Evolutionary conservation across 2,329 filamentous ascomycete species (phyloP), one percentile per base, ranked within the genome.

Genomic region (Colletotrichum salicis): DNA sequence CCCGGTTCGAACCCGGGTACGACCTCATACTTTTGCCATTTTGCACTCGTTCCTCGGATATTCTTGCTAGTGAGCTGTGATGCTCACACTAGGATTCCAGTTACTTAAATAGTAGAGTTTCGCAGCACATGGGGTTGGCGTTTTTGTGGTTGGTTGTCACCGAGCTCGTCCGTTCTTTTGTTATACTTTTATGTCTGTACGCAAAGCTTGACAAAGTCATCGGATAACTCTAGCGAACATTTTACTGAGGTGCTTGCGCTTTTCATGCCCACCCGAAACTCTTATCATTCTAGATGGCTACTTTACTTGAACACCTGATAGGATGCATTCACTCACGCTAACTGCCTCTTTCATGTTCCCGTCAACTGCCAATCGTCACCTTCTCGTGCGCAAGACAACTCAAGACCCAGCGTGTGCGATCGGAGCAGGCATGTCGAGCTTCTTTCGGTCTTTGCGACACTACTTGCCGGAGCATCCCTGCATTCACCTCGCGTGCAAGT

Each of bases 1-100:
- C 70, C 70, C 70, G 70, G 70, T 71, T 71, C 70, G 70, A 71
- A 69, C 70, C 70, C 70, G 70, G 70, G 70, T 24, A 59, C 65
- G 70, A 71, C 70, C 70, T 71, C 0, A 12, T 19, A 6, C 1
- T 54, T 66, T 67, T 57, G 13, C 4, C 1, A 29, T 31, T 31
- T 67, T 2, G 5, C 1, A 10, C 10, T 11, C 11, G 15, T 5
- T 5, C 13, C 5, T 37, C 6, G 5, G 5, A 12, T 12, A 12
- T n/a, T 10, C 8, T 58, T 19, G 3, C 15, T n/a, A 7, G 6
- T 5, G 1, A 45, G 15, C 15, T n/a, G 15, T 19, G 13, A 45
- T 6, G 15, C 41, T 45, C 27, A 5, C 1, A 3, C 1, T 4
- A 4, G 27, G 27, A 29, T 29, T 29, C 27, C 27, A 29, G 5